A percentile compares a stretch with the other conserved stretches of the same genome.
Evolutionary conservation across 1,139 yeast species (phyloP).

Genomic region (Schizosaccharomyces versatilis): DNA sequence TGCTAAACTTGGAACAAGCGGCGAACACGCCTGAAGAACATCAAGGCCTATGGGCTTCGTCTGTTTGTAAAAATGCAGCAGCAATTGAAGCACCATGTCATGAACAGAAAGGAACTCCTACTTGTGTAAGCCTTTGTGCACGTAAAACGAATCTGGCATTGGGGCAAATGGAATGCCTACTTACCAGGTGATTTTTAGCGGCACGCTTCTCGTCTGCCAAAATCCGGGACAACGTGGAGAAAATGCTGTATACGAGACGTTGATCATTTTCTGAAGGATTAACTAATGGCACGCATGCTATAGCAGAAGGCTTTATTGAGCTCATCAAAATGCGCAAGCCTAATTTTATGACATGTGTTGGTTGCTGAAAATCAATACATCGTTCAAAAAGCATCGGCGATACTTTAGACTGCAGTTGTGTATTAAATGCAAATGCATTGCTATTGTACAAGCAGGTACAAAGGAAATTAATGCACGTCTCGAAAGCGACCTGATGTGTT

Average conservation of each 20-base stretch:
- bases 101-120: too few relatives aligned
- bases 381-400: neutral
- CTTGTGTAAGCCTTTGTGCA: too few relatives aligned
- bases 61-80: neutral
- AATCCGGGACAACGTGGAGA: neutral
- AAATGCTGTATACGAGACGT: neutral
- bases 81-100: neutral
- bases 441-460: too few relatives aligned
- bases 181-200: too few relatives aligned
- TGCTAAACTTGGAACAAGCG: neutral
- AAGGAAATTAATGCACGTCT: too few relatives aligned
- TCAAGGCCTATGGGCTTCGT: neutral
- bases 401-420: too few relatives aligned
- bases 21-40: neutral
- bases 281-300: neutral
- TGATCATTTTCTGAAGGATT: neutral
- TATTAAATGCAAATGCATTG: too few relatives aligned
- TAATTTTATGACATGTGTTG: neutral
- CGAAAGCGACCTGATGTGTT: too few relatives aligned
- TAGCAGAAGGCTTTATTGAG: neutral
- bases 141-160: too few relatives aligned
- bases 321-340: neutral
- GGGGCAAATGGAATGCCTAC: too few relatives aligned
- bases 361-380: neutral
- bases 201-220: neutral